Evolutionary conservation across 176 grass and related monocot genomes (phyloP).

Genomic region (Puccinellia tenuiflora): DNA sequence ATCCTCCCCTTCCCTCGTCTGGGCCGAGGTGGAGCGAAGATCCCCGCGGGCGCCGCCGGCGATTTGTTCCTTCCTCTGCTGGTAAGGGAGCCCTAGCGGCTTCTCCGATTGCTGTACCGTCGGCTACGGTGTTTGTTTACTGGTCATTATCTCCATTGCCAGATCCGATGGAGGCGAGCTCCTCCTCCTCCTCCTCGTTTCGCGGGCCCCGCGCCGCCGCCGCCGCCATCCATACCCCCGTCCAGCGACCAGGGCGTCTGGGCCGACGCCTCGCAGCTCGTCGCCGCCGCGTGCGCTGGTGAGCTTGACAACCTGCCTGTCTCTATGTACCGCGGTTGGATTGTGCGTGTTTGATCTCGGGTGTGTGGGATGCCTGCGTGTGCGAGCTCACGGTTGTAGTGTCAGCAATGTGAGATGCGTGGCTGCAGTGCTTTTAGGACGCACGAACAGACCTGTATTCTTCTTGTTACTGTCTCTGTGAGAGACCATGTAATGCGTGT

Average conservation of each 20-base stretch:
- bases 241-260: slow-evolving; percentile 46
- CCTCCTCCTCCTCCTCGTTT: slow-evolving; percentile 15
- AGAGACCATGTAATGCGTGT: background rate
- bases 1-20: background rate
- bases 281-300: slow-evolving; percentile 78
- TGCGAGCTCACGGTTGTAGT: background rate
- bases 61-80: background rate
- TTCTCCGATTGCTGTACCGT: background rate
- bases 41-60: background rate
- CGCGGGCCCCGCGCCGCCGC: slow-evolving; percentile 17
- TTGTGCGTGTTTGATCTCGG: background rate
- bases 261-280: slow-evolving; percentile 62
- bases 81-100: slow-evolving; percentile 1
- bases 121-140: background rate
- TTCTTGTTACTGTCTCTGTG: background rate
- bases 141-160: background rate
- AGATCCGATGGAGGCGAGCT: slow-evolving; percentile 32
- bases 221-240: slow-evolving; percentile 38
- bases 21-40: background rate
- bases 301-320: background rate
- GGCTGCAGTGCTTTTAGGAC: background rate
- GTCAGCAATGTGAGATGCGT: background rate
- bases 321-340: background rate
- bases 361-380: background rate
- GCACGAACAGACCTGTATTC: background rate